Evolutionary conservation across 768 basidiomycete species (phyloP), one percentile per base, ranked within the genome.

Genomic region (Holtermannia corniformis): DNA sequence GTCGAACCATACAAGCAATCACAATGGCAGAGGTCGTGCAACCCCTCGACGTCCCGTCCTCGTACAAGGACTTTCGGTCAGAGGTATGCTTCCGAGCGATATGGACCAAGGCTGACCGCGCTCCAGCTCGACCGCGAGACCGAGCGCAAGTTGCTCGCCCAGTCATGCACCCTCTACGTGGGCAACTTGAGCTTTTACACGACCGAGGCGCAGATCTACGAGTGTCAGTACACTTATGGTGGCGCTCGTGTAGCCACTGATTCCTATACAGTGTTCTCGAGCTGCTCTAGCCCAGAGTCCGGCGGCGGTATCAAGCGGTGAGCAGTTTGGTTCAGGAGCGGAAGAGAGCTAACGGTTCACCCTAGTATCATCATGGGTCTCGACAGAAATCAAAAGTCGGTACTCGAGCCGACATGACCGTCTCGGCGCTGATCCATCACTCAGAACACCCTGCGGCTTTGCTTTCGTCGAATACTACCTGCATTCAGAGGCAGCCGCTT

Each of bases 161-260:
- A 83, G 66, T 90, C 89, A 4, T 82, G 83, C 22, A 96, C 93
- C 1, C 79, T 96, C 57, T 97, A 97, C 68, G 89, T 95, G 72
- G 70, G 87, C 75, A 70, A 63, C 59, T 59, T 72, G 19, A 63
- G 64, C 55, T 67, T 72, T 59, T 60, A 52, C 49, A 52, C 60
- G 5, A 68, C 66, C 1, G 70, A 72, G 46, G 61, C 64, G 5
- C 70, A 72, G 52, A 72, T 72, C 41, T 70, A 72, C 48, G 68
- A 70, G 47, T 32, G 70, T 72, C 48, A 57, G 70, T 58, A 4
- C 22, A 12, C 5, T 32, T 20, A 20, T 23, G 24, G 41, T 55
- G 40, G 40, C 2, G 4, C 16, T 26, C n/a, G 7, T 7, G 25
- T 5, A n/a, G 20, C 5, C 1, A 56, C 13, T 5, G 46, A 53